Percentiles rank a stretch among this genome's conserved stretches.
Conservation (phyloP, 768 basidiomycete species). For the Mycena chlorophos region DNA sequence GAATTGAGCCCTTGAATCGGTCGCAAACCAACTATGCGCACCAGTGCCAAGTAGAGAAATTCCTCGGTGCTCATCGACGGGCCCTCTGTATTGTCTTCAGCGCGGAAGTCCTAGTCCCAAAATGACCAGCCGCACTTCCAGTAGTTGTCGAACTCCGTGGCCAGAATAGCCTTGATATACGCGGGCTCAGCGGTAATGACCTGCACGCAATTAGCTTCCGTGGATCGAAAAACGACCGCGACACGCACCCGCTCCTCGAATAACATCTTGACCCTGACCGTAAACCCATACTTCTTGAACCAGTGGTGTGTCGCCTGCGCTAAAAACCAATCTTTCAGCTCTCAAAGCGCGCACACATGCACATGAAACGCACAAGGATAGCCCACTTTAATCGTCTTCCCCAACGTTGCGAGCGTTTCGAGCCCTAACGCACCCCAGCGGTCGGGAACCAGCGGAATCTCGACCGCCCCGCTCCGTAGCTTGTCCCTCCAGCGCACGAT, state of each 20-base stretch:
- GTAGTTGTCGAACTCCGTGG: conserved; percentile 20
- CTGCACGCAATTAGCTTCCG: conserved; percentile 19
- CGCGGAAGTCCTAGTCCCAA: not conserved
- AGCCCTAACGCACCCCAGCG: conserved; percentile 7
- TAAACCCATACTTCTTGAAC: conserved; percentile 24
- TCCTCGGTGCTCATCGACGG: not conserved
- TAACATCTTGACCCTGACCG: conserved; percentile 23
- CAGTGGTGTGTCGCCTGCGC: not conserved
- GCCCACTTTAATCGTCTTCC: conserved; percentile 1
- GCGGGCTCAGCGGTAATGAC: conserved; percentile 41
- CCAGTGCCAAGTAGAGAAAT: conserved; percentile 33
- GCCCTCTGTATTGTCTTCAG: conserved; percentile 1
- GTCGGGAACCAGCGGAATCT: conserved; percentile 7
- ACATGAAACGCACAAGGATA: conserved; percentile 6
- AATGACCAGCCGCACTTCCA: conserved; percentile 11
- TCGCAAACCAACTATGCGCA: conserved; percentile 26
- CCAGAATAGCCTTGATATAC: conserved; percentile 38
- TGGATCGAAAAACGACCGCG: not conserved
- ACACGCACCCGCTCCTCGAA: conserved; percentile 29
- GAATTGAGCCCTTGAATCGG: not conserved
- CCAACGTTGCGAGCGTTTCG: not conserved
- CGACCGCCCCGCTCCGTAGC: not conserved
- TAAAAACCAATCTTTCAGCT: not conserved
- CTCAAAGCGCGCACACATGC: not conserved
- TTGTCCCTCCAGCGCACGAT: not conserved